A percentile compares a stretch with the other conserved stretches of the same genome.
phyloP scores from a whole-genome alignment of 805 yeast species.

The Clavispora asparagi region DNA sequence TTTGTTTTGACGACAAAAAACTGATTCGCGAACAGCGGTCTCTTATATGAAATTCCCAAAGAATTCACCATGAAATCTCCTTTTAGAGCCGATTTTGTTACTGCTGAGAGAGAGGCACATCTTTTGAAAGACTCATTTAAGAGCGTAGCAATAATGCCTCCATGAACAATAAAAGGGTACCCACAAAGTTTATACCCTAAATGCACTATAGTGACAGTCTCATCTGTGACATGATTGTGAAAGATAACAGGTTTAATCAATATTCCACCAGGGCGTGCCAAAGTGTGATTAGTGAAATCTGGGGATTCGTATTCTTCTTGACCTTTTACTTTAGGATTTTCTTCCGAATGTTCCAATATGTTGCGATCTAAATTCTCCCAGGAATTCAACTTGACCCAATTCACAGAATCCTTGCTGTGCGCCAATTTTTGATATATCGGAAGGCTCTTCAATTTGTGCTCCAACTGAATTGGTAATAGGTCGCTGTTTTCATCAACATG shows the following conservation, averaged over 20 bases:
- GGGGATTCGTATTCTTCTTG: slow-evolving; percentile 9
- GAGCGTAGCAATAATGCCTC: slow-evolving; percentile 79
- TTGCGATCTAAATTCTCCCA: slow-evolving; percentile 42
- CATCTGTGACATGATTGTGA: slow-evolving; percentile 49
- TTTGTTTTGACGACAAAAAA: slow-evolving; percentile 61
- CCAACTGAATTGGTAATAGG: slow-evolving; percentile 36
- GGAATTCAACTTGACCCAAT: slow-evolving; percentile 39
- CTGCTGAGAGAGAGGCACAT: slow-evolving; percentile 37
- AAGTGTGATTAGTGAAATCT: slow-evolving; percentile 35
- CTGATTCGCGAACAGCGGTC: slow-evolving; percentile 76
- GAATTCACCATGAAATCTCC: slow-evolving; percentile 39
- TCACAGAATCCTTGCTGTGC: slow-evolving; percentile 40
- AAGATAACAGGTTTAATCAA: slow-evolving; percentile 69
- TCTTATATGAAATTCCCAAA: slow-evolving; percentile 49
- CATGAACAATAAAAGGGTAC: slow-evolving; percentile 82
- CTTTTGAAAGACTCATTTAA: slow-evolving; percentile 72
- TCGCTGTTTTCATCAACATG: slow-evolving; percentile 17
- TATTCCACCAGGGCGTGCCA: slow-evolving; percentile 74
- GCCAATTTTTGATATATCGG: slow-evolving; percentile 48
- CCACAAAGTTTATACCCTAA: slow-evolving; percentile 78
- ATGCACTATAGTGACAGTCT: slow-evolving; percentile 65
- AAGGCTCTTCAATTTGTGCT: slow-evolving; percentile 42
- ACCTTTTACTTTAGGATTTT: slow-evolving; percentile 3
- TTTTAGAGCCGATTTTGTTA: slow-evolving; percentile 29
- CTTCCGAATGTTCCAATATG: slow-evolving; percentile 22